Evolutionary conservation across 495 filamentous ascomycete genomes (phyloP).

Genomic region (Penicillium manginii): DNA sequence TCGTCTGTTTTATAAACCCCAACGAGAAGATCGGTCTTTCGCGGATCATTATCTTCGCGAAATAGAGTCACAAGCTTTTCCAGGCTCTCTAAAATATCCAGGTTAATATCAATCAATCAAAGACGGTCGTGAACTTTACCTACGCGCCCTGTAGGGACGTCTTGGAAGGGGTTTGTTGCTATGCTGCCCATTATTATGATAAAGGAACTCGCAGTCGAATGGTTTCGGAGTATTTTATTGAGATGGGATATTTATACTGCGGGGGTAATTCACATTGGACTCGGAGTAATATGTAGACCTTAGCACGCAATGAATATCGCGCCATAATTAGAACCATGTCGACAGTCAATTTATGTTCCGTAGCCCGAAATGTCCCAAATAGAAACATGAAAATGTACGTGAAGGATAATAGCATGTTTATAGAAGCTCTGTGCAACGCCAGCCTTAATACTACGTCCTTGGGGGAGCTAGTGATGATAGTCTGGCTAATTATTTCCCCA

Average conservation of each 20-base stretch:
- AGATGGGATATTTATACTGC: neutral
- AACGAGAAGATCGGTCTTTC: conserved; percentile 19
- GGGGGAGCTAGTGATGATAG: too few species aligned
- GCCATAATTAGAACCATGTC: neutral
- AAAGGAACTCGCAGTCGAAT: neutral
- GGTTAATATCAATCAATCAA: neutral
- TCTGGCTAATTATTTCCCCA: too few species aligned
- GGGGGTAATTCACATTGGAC: neutral
- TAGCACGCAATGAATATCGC: conserved; percentile 2
- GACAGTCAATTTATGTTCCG: neutral
- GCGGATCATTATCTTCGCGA: neutral
- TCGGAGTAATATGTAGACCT: neutral
- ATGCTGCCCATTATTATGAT: neutral
- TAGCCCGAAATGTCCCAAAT: neutral
- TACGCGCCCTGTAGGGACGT: neutral
- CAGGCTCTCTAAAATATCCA: neutral
- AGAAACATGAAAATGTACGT: too few species aligned
- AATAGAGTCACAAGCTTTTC: neutral
- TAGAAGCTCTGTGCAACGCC: too few species aligned
- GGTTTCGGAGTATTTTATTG: neutral
- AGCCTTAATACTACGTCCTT: too few species aligned
- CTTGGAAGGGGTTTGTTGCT: neutral
- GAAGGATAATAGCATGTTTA: neutral
- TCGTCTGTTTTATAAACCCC: conserved; percentile 21
- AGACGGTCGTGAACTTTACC: neutral